Evolutionary conservation across 139 green algal species (phyloP), one percentile per base, ranked within the genome.

Genomic region (Chlamydomonas eustigma): DNA sequence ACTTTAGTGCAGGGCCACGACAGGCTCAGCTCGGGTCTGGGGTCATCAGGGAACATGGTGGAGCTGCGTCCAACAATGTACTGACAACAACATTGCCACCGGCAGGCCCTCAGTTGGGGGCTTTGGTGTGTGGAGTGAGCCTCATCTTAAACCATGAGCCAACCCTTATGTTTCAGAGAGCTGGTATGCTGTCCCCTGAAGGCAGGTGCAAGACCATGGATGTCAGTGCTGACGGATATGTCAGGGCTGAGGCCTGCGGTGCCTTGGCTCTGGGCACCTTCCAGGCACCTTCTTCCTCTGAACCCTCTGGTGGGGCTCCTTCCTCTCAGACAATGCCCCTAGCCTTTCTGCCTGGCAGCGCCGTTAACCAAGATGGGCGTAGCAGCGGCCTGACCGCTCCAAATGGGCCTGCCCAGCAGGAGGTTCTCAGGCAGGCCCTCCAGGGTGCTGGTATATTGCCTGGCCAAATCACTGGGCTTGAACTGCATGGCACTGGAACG

Each of bases 351-450:
- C 12, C 52, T 0, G 88, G 80, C 25, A 85, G 84, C 1, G 87
- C 92, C 0, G 90, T 97, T n/a, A 98, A 98, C 86, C 90, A 94
- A 77, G 94, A 97, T 66, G 93, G 93, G 33, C 85, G 93, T 51
- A 94, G 89, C 66, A 94, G 88, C 86, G 87, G 76, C 75, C 85
- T 97, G 38, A 97, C 93, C 0, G 93, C 92, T 8, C 93, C 93
- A 30, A 93, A 95, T 74, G 93, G 93, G 3, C 93, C 91, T 4
- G 81, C 91, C 8, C 93, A 97, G 87, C 90, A 92, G 77, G 79
- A 76, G 28, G 85, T 91, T 38, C 73, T 94, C 22, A 77, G 81
- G 2, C 34, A 32, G 4, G 88, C 88, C 8, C 74, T 93, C 69
- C 65, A 22, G 31, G 69, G 34, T 31, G 83, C 76, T 0, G 71